Conservation (phyloP, 257 asterid species). For the Scutellaria barbata region DNA sequence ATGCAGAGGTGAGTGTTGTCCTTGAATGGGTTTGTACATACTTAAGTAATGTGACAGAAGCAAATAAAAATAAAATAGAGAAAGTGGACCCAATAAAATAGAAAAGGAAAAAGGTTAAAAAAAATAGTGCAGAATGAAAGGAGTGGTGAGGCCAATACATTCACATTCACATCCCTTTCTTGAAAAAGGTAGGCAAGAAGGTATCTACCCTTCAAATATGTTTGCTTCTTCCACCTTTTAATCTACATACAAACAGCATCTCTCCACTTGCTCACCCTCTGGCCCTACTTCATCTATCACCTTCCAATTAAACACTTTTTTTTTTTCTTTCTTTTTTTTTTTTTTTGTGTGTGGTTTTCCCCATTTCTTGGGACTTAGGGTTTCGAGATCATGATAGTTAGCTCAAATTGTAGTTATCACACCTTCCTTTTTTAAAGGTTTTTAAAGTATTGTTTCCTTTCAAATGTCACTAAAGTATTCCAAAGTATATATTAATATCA, state of each 20-base stretch:
- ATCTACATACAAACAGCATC: background rate
- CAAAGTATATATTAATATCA: too few relatives aligned
- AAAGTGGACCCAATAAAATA: constrained; percentile 24
- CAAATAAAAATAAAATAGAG: background rate
- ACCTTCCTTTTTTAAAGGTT: background rate
- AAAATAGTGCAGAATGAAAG: constrained; percentile 15
- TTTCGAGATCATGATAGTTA: background rate
- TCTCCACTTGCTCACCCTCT: constrained; percentile 30
- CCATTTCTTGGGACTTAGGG: constrained; percentile 1
- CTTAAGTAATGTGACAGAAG: background rate
- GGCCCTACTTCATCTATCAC: constrained; percentile 34
- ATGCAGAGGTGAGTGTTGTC: constrained; percentile 4
- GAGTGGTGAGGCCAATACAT: constrained; percentile 29
- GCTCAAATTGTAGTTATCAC: background rate
- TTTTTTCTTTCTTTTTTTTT: background rate
- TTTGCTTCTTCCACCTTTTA: constrained; percentile 30
- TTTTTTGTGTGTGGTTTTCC: constrained; percentile 20
- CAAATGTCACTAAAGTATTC: too few relatives aligned
- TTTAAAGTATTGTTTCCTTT: too few relatives aligned
- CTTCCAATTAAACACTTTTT: constrained; percentile 35
- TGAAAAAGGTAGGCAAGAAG: constrained; percentile 44
- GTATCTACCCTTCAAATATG: constrained; percentile 38
- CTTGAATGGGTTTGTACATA: constrained; percentile 12
- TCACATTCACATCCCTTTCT: constrained; percentile 34
- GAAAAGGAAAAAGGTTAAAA: background rate